Percentiles rank a stretch among this genome's conserved stretches.
Evolutionary conservation across 2,329 filamentous ascomycete species (phyloP).

Genomic region (Epichloe elymi): DNA sequence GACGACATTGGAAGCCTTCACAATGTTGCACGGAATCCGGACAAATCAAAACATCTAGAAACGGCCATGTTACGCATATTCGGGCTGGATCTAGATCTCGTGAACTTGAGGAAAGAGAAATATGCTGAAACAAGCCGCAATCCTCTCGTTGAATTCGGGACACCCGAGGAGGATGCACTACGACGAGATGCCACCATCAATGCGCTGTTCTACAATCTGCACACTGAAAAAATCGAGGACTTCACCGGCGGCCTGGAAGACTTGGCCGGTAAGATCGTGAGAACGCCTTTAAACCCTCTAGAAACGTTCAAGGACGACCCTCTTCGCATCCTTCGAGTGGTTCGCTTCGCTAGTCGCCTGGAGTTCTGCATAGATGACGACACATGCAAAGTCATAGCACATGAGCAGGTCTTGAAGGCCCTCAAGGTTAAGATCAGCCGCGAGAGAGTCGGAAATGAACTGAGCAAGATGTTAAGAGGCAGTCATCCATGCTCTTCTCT

Average conservation of each 20-base stretch:
- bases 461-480: constrained; percentile 79
- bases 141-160: constrained; percentile 58
- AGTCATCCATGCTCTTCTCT: constrained; percentile 48
- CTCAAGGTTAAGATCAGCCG: constrained; percentile 83
- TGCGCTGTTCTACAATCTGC: constrained; percentile 88
- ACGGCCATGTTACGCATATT: constrained; percentile 8
- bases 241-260: constrained; percentile 70
- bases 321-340: constrained; percentile 69
- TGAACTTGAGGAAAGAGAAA: constrained; percentile 85
- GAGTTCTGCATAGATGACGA: constrained; percentile 62
- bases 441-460: constrained; percentile 73
- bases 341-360: constrained; percentile 80
- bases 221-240: constrained; percentile 69
- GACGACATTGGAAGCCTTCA: constrained; percentile 4
- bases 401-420: constrained; percentile 63
- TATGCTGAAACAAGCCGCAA: constrained; percentile 54
- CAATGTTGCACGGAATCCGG: constrained; percentile 7
- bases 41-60: constrained; percentile 9
- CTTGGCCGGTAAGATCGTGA: constrained; percentile 58
- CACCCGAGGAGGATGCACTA: constrained; percentile 76
- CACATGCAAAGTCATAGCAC: constrained; percentile 61
- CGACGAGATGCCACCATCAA: constrained; percentile 90
- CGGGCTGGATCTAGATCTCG: constrained; percentile 48
- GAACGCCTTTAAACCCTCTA: constrained; percentile 74
- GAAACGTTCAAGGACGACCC: constrained; percentile 95